Evolutionary conservation across 2,329 filamentous ascomycete genomes (phyloP).

Genomic region (Sphaerostilbella broomeana): DNA sequence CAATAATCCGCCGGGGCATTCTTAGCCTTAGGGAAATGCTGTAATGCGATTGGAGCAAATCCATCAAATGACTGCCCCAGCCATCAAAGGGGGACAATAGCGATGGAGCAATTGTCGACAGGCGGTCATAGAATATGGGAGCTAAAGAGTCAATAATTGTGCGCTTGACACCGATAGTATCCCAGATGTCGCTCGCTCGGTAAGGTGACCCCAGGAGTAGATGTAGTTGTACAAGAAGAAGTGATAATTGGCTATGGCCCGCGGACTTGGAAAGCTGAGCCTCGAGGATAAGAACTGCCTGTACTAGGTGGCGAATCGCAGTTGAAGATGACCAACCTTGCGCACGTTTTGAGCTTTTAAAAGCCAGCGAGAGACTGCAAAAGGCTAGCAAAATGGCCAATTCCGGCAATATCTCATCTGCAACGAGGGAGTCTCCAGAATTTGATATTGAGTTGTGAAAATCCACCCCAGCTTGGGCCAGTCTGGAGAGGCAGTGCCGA

Average conservation of each 20-base stretch:
- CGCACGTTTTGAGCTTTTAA: slow-evolving; percentile 12
- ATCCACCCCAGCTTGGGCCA: slow-evolving; percentile 20
- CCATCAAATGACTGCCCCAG: slow-evolving; percentile 31
- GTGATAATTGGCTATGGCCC: slow-evolving; percentile 39
- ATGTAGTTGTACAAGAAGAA: slow-evolving; percentile 47
- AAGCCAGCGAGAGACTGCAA: slow-evolving; percentile 28
- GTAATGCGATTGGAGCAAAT: slow-evolving; percentile 42
- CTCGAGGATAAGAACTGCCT: slow-evolving; percentile 45
- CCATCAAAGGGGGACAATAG: slow-evolving; percentile 28
- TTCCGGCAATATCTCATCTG: slow-evolving; percentile 25
- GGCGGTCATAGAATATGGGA: slow-evolving; percentile 48
- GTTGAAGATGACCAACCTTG: slow-evolving; percentile 1
- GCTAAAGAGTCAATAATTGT: slow-evolving; percentile 51
- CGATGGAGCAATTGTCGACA: slow-evolving; percentile 44
- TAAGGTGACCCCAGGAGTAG: slow-evolving; percentile 44
- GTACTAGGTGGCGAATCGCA: slow-evolving; percentile 33
- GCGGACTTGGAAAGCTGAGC: slow-evolving; percentile 39
- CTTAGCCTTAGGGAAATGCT: slow-evolving; percentile 39
- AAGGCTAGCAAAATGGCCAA: slow-evolving; percentile 29
- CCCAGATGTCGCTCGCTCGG: slow-evolving; percentile 43
- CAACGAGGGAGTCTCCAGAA: not conserved
- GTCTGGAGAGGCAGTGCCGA: slow-evolving; percentile 18
- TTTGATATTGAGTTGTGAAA: slow-evolving; percentile 13
- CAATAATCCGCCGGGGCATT: slow-evolving; percentile 35
- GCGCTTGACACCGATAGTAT: slow-evolving; percentile 47